Evolutionary conservation across 1,284 basidiomycete species (phyloP).

Genomic region (Boletus smithii): DNA sequence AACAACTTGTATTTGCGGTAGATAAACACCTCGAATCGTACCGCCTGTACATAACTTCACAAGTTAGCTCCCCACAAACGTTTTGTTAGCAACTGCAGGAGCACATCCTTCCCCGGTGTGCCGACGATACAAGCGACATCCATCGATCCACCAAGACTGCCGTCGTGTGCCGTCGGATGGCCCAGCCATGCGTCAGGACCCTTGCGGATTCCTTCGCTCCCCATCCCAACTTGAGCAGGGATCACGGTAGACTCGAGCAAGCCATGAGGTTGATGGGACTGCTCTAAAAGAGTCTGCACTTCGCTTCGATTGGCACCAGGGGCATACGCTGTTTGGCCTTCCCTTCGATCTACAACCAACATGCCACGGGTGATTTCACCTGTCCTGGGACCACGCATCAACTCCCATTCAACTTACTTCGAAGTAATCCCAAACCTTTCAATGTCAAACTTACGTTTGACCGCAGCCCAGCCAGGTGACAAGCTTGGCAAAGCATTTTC

Average conservation of each 20-base stretch:
- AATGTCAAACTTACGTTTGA: constrained; percentile 58
- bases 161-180: constrained; percentile 16
- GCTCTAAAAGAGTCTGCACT: constrained; percentile 53
- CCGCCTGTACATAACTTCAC: neutral
- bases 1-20: neutral
- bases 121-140: constrained; percentile 53
- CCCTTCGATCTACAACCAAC: constrained; percentile 68
- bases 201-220: constrained; percentile 28
- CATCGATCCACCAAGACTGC: constrained; percentile 21
- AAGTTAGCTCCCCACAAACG: constrained; percentile 53
- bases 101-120: constrained; percentile 54
- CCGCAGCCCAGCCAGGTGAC: constrained; percentile 50
- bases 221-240: constrained; percentile 53
- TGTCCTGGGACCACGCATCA: constrained; percentile 27
- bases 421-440: constrained; percentile 51
- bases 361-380: constrained; percentile 69
- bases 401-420: neutral
- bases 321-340: constrained; percentile 56
- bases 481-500: constrained; percentile 31
- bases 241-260: constrained; percentile 48
- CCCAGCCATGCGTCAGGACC: constrained; percentile 26
- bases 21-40: no score
- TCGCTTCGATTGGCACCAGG: constrained; percentile 60
- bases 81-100: constrained; percentile 47
- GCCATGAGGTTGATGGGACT: constrained; percentile 35